Evolutionary conservation across 2,329 filamentous ascomycete genomes (phyloP), one percentile per base, ranked within the genome.

Genomic region (Epichloe hybrida): DNA sequence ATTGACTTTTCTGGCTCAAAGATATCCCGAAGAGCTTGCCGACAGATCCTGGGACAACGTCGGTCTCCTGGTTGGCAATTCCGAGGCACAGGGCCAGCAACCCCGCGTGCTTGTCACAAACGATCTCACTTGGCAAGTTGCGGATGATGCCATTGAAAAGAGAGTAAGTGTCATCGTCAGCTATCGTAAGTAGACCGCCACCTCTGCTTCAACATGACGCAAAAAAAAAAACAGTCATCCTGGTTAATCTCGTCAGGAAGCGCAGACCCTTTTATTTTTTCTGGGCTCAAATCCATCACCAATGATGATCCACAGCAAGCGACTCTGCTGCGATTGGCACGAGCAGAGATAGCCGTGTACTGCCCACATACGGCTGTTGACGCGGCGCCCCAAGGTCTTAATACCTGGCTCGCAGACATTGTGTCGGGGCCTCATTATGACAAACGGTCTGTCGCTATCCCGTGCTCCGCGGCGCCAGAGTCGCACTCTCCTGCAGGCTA

Each of bases 41-140:
- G 93, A 97, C 64, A 84, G 83, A 59, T 82, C 85, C 57, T 98
- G 90, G 77, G 93, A 98, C 66, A 98, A 98, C 63, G 95, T 94
- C n/a, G 93, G 93, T 47, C 77, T 96, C 49, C 76, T 95, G 47
- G 60, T 75, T 50, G 68, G 69, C 54, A 72, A 73, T 58, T 64
- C 70, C n/a, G 60, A 65, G 27, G 48, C 61, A 15, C 62, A 67
- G 51, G 52, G 56, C 12, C 54, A 53, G 44, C 59, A 60, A 47
- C 56, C 54, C 36, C 62, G 62, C 45, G 76, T 80, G 17, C 66
- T 81, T 49, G 69, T 81, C 46, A 90, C 93, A 6, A 88, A 96
- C 59, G 93, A 98, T 66, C 77, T 98, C 55, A 97, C 91, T 2
- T 84, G 81, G 57, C 81, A 82, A 13, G 93, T 98, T 31, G 90